Conservation (phyloP, 441 rosid species). For the Biscutella auriculata region DNA sequence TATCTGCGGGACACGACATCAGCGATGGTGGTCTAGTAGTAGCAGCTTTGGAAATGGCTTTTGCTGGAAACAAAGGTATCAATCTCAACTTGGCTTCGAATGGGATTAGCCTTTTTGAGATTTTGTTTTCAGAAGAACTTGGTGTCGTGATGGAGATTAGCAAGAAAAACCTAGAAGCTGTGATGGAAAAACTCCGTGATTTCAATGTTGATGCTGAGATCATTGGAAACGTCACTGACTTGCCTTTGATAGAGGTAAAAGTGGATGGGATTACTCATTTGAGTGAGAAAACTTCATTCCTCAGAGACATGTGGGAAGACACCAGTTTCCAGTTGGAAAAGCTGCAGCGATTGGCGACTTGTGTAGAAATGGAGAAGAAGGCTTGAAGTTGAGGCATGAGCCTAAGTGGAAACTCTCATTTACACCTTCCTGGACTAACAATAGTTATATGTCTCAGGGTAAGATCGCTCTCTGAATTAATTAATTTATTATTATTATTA, state of each 20-base stretch:
- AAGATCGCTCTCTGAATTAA: constrained; percentile 8
- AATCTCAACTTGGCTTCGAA: constrained; percentile 38
- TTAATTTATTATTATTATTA: no score
- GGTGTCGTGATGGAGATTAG: constrained; percentile 77
- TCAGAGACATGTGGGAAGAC: constrained; percentile 93
- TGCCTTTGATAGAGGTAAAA: constrained; percentile 42
- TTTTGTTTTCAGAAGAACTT: constrained; percentile 81
- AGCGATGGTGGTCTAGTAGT: constrained; percentile 87
- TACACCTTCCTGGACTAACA: constrained; percentile 60
- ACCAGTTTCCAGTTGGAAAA: constrained; percentile 82
- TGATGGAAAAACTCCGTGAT: constrained; percentile 39
- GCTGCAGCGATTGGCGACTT: constrained; percentile 67
- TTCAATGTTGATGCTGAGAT: constrained; percentile 44
- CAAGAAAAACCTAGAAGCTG: constrained; percentile 44
- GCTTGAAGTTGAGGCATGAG: constrained; percentile 58
- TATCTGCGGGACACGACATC: constrained; percentile 85
- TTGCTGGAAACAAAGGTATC: constrained; percentile 83
- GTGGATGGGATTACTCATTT: constrained; percentile 48
- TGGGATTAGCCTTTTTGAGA: constrained; percentile 56
- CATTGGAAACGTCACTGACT: constrained; percentile 61
- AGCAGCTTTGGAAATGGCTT: constrained; percentile 82
- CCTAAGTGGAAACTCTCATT: constrained; percentile 75
- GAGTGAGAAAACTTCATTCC: constrained; percentile 47
- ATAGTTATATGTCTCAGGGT: constrained; percentile 35
- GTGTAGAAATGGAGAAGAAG: constrained; percentile 85